Percentiles rank a stretch among this genome's conserved stretches.
Conservation (phyloP, 805 yeast genomes). For the Monosporozyma unispora region DNA sequence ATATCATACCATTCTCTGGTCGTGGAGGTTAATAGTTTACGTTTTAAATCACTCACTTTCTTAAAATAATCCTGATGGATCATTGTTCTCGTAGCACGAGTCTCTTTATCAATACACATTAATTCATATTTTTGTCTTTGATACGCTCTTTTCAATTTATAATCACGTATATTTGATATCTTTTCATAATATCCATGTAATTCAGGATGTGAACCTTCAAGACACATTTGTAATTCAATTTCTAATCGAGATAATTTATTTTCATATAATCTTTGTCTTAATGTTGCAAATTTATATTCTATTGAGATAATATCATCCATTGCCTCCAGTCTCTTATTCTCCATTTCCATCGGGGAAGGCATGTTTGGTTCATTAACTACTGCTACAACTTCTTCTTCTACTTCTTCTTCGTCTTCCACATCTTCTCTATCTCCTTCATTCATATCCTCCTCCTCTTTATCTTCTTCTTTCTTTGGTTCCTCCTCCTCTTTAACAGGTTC, state of each 20-base stretch:
- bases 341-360: constrained; percentile 15
- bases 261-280: constrained; percentile 76
- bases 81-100: constrained; percentile 66
- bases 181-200: constrained; percentile 60
- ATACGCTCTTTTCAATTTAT: constrained; percentile 46
- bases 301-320: constrained; percentile 64
- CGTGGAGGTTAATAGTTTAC: constrained; percentile 55
- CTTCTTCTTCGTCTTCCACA: constrained; percentile 5
- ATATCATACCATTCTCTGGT: constrained; percentile 88
- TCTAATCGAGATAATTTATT: constrained; percentile 71
- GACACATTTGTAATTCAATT: constrained; percentile 78
- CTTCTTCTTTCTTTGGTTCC: constrained; percentile 10
- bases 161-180: constrained; percentile 66
- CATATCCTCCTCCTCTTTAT: constrained; percentile 8
- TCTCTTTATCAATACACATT: constrained; percentile 70
- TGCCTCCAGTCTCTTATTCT: constrained; percentile 21
- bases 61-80: constrained; percentile 79
- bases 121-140: constrained; percentile 54
- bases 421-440: constrained; percentile 10
- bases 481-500: constrained; percentile 9
- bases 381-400: constrained; percentile 5
- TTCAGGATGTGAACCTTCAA: constrained; percentile 88
- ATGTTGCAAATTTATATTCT: constrained; percentile 76
- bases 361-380: not conserved
- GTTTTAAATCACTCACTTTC: constrained; percentile 56